Evolutionary conservation across 352 stramenopile species (phyloP).

Genomic region (Globisporangium alternatum): DNA sequence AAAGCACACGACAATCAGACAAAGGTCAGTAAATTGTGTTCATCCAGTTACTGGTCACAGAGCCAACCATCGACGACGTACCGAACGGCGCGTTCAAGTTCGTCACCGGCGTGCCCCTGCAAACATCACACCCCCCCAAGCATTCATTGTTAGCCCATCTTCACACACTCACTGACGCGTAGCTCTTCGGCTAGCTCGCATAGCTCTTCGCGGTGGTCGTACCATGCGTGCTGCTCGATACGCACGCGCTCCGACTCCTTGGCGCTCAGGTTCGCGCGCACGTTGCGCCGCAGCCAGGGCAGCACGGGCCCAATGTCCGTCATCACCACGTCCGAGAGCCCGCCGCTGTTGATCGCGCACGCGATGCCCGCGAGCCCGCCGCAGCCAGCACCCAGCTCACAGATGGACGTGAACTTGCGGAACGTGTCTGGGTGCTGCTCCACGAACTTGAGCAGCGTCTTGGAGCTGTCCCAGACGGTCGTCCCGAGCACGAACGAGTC

Average conservation of each 20-base stretch:
- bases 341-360: constrained; percentile 57
- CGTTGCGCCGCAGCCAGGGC: constrained; percentile 73
- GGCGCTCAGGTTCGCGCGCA: constrained; percentile 55
- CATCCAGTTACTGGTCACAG: background rate
- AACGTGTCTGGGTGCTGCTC: constrained; percentile 58
- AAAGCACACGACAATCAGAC: background rate
- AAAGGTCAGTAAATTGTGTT: background rate
- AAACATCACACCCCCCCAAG: constrained; percentile 2
- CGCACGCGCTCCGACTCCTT: constrained; percentile 59
- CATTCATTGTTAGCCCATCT: background rate
- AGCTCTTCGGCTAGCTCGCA: background rate
- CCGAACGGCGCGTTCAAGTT: constrained; percentile 57
- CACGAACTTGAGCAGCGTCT: constrained; percentile 84
- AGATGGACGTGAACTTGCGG: constrained; percentile 56
- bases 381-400: constrained; percentile 72
- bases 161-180: background rate
- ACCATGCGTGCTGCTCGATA: constrained; percentile 58
- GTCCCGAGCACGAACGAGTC: constrained; percentile 82
- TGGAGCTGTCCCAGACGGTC: constrained; percentile 85
- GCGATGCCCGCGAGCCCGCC: constrained; percentile 73
- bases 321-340: constrained; percentile 62
- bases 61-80: constrained; percentile 3
- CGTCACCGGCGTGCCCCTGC: constrained; percentile 56
- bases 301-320: constrained; percentile 78
- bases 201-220: background rate